phyloP scores from a whole-genome alignment of 1,284 basidiomycete genomes.

The Exobasidium cylindrosporum region DNA sequence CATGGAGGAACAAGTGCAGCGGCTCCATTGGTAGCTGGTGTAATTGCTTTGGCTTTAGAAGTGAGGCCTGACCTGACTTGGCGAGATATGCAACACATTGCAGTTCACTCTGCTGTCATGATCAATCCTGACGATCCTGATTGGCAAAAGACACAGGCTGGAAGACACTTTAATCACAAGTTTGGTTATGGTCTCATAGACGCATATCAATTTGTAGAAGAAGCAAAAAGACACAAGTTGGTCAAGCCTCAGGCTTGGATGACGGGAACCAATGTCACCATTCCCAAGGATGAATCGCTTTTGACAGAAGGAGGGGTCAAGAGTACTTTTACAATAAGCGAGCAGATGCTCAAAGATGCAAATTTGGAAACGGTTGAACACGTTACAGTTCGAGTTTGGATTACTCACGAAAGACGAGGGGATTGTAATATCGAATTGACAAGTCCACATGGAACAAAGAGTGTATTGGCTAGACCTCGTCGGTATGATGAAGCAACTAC shows the following conservation, averaged over 20 bases:
- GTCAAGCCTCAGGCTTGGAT: conserved; percentile 92
- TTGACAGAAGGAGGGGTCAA: conserved; percentile 70
- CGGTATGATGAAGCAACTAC: conserved; percentile 66
- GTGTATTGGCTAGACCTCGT: conserved; percentile 75
- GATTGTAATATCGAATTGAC: conserved; percentile 87
- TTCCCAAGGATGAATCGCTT: conserved; percentile 32
- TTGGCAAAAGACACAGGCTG: conserved; percentile 81
- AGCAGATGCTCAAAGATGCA: conserved; percentile 67
- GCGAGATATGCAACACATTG: conserved; percentile 93
- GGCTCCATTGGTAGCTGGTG: conserved; percentile 73
- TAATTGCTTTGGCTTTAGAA: conserved; percentile 49
- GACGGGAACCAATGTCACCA: conserved; percentile 31
- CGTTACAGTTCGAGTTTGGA: conserved; percentile 88
- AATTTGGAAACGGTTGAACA: conserved; percentile 91
- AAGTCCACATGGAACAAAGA: conserved; percentile 82
- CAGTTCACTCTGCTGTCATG: conserved; percentile 72
- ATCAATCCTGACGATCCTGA: conserved; percentile 89
- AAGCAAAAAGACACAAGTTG: conserved; percentile 75
- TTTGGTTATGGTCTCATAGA: conserved; percentile 92
- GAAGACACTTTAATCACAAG: conserved; percentile 88
- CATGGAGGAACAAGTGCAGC: conserved; percentile 98
- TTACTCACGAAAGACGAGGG: conserved; percentile 77
- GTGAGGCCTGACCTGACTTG: conserved; percentile 79
- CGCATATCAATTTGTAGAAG: conserved; percentile 76
- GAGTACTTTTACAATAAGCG: conserved; percentile 69